phyloP scores from a whole-genome alignment of 2,329 filamentous ascomycete genomes.

The Plenodomus lindquistii region DNA sequence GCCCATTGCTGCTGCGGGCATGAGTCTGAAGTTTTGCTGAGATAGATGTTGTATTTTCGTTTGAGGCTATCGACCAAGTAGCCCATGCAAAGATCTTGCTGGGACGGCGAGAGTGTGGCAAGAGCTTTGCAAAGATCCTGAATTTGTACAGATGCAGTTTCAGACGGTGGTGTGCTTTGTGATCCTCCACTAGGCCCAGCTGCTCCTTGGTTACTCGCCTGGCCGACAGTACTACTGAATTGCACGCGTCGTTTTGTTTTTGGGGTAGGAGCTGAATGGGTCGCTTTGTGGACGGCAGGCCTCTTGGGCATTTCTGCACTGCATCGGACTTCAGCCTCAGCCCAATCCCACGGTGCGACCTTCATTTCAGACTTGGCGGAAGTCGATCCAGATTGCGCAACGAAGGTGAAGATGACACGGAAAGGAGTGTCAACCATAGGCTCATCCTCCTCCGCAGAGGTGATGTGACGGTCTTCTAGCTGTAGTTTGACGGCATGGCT shows the following conservation, averaged over 20 bases:
- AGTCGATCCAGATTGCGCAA: neutral
- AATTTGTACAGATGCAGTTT: conserved; percentile 7
- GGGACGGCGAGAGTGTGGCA: conserved; percentile 10
- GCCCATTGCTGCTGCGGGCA: conserved; percentile 15
- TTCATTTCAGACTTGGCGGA: neutral
- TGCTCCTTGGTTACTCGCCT: neutral
- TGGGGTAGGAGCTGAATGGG: too few species aligned
- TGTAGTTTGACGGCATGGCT: conserved; percentile 29
- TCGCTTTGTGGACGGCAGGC: too few species aligned
- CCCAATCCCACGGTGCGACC: conserved; percentile 4
- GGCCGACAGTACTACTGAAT: too few species aligned
- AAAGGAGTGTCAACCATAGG: conserved; percentile 12
- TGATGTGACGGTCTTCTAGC: conserved; percentile 13
- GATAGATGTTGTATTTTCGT: conserved; percentile 21
- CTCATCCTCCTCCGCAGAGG: conserved; percentile 9
- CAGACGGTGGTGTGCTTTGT: neutral
- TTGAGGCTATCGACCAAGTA: conserved; percentile 15
- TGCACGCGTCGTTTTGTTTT: too few species aligned
- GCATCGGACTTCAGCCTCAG: conserved; percentile 19
- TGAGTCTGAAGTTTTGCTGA: conserved; percentile 1
- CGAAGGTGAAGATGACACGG: conserved; percentile 20
- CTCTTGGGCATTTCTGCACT: too few species aligned
- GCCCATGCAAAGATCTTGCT: conserved; percentile 15
- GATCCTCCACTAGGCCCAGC: conserved; percentile 1
- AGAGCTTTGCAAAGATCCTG: conserved; percentile 20